A percentile compares a stretch with the other conserved stretches of the same genome.
These are phyloP conservation scores for Amorphotheca resinae DNA, from an alignment of 495 filamentous ascomycete genomes.

Conservation along the genomic window DNA sequence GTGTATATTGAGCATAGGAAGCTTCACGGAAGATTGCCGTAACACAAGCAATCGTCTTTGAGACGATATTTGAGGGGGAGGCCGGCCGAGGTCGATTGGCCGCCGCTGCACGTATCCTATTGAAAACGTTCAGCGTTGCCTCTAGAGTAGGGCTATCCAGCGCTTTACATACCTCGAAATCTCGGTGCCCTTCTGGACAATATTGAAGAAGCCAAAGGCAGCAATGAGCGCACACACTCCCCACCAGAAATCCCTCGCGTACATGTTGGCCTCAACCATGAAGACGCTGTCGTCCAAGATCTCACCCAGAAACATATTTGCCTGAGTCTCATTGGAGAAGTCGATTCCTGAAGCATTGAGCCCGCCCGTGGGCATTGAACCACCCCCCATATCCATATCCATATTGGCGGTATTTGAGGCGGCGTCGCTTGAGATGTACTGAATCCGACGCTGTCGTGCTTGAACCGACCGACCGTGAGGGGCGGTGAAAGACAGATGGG, in stretches of 20 bases:
- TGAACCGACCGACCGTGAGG: not conserved
- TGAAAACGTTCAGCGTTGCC: not conserved
- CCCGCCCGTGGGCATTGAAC: constrained; percentile 6
- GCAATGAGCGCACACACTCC: constrained; percentile 14
- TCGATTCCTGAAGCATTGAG: constrained; percentile 16
- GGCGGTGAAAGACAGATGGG: too few relatives aligned
- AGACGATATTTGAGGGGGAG: constrained; percentile 6
- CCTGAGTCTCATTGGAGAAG: constrained; percentile 15
- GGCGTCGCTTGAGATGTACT: not conserved
- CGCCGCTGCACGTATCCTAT: constrained; percentile 15
- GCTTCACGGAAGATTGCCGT: constrained; percentile 16
- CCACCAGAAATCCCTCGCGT: constrained; percentile 18
- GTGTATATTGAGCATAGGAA: constrained; percentile 14
- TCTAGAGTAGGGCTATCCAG: not conserved
- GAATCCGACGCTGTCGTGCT: not conserved
- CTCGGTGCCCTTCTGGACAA: constrained; percentile 4
- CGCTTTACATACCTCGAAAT: constrained; percentile 8
- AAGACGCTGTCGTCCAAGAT: constrained; percentile 15
- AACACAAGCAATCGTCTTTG: constrained; percentile 9
- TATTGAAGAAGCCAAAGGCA: constrained; percentile 13
- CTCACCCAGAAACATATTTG: constrained; percentile 11
- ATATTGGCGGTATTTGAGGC: not conserved
- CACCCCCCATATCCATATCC: not conserved
- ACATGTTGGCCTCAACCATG: constrained; percentile 14
- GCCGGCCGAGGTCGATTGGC: constrained; percentile 15